Conservation (phyloP, 2,329 filamentous ascomycete species). For the Colletotrichum noveboracense region DNA sequence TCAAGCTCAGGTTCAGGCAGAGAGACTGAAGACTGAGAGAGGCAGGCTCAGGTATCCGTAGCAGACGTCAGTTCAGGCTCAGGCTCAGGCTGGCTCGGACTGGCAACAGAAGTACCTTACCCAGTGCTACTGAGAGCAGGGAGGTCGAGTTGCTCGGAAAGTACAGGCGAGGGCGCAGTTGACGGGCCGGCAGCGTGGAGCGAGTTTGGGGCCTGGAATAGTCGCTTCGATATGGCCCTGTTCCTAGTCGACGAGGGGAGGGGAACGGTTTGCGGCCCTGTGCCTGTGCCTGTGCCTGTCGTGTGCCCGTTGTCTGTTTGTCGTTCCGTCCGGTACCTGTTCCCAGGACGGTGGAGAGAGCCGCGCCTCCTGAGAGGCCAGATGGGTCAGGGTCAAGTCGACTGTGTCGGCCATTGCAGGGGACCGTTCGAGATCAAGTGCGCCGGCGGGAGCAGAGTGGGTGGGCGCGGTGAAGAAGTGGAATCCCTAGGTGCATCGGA, state of each 20-base stretch:
- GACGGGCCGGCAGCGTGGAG: neutral
- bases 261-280: neutral
- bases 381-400: neutral
- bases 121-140: neutral
- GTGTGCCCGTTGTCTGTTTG: neutral
- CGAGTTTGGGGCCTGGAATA: neutral
- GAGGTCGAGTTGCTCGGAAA: neutral
- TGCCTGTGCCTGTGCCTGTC: neutral
- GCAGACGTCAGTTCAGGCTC: neutral
- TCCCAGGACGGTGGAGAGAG: constrained; percentile 7
- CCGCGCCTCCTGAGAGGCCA: neutral
- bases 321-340: constrained; percentile 6
- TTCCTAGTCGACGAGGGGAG: neutral
- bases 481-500: neutral
- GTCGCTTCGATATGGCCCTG: neutral
- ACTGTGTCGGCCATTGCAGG: constrained; percentile 1
- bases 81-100: neutral
- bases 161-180: neutral
- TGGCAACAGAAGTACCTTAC: neutral
- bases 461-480: neutral
- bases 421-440: constrained; percentile 13
- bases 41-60: neutral
- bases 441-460: neutral
- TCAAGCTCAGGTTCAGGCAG: neutral
- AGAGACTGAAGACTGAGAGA: neutral